A percentile compares a stretch with the other conserved stretches of the same genome.
These are phyloP conservation scores for Trichosporon coremiiforme DNA, from an alignment of 1,284 basidiomycete species.

Conservation along the genomic window DNA sequence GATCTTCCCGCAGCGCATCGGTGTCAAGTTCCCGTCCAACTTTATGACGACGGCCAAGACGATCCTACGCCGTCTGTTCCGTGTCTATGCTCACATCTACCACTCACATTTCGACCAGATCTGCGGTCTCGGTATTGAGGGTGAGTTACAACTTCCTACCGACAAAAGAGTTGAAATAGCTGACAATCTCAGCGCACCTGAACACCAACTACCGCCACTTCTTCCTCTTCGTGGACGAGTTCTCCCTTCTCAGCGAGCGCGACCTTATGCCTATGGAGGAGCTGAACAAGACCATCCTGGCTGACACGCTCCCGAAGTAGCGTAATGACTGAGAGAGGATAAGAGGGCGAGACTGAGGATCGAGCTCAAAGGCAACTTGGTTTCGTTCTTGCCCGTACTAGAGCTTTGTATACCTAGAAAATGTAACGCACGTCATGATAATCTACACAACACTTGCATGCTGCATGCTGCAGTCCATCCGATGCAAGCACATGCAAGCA, in stretches of 20 bases:
- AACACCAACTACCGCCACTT: conserved; percentile 99
- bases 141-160: conserved; percentile 57
- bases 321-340: neutral
- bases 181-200: conserved; percentile 72
- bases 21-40: conserved; percentile 86
- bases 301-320: conserved; percentile 60
- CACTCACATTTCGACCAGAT: conserved; percentile 99
- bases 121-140: conserved; percentile 96
- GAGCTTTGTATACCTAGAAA: conserved; percentile 17
- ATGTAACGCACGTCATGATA: conserved; percentile 16
- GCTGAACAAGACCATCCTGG: conserved; percentile 91
- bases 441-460: neutral
- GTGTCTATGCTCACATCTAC: conserved; percentile 98
- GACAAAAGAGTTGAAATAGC: no score
- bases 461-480: neutral
- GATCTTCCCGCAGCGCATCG: conserved; percentile 93
- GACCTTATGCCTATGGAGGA: conserved; percentile 95
- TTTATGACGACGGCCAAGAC: conserved; percentile 90
- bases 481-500: neutral
- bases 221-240: conserved; percentile 96
- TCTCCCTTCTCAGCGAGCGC: conserved; percentile 94
- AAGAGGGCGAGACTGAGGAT: neutral
- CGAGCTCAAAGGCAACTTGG: neutral
- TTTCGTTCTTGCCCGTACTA: neutral
- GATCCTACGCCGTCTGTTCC: conserved; percentile 88